Evolutionary conservation across 2,329 filamentous ascomycete species (phyloP), one percentile per base, ranked within the genome.

Genomic region (Geosmithia putterillii): DNA sequence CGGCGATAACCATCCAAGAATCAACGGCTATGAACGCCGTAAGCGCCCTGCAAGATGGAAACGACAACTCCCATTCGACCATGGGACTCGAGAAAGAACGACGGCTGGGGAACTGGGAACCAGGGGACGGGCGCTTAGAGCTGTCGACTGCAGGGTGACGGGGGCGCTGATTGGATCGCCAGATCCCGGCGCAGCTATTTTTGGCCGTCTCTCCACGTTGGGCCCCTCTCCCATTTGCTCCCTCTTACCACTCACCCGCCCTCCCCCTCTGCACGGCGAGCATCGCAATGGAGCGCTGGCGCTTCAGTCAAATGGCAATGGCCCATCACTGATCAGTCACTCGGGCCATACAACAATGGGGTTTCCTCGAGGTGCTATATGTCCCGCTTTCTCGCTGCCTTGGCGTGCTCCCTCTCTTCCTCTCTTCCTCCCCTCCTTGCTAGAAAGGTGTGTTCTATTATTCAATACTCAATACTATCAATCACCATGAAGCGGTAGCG

Each of bases 101-200:
- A 14, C 28, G 21, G 10, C 4, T 23, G 8, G n/a, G 20, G 38
- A 43, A 48, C 50, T 46, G n/a, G 20, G 38, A 43, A 48, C 50
- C 48, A 45, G 45, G 42, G 40, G 10, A 39, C 44, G 39, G 39
- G 52, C 52, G 52, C 50, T 52, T 54, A 51, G 17, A 46, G 40
- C 28, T 12, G 28, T 20, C 3, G 25, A 42, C 46, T 57, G 57
- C 57, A 59, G 52, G 52, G 57, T 60, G 57, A 60, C 56, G 46
- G 44, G 42, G 25, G 35, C 45, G 23, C 41, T 53, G 45, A 60
- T 60, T 60, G 57, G 57, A 28, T 48, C 42, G 36, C 40, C 43
- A 18, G 41, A 47, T 37, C 41, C 50, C 17, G 17, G 34, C 20
- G 15, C 20, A 38, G 20, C 45, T 46, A 46, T 46, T 46, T 44